Evolutionary conservation across 2,329 filamentous ascomycete genomes (phyloP), one percentile per base, ranked within the genome.

Genomic region (Xylaria sp.): DNA sequence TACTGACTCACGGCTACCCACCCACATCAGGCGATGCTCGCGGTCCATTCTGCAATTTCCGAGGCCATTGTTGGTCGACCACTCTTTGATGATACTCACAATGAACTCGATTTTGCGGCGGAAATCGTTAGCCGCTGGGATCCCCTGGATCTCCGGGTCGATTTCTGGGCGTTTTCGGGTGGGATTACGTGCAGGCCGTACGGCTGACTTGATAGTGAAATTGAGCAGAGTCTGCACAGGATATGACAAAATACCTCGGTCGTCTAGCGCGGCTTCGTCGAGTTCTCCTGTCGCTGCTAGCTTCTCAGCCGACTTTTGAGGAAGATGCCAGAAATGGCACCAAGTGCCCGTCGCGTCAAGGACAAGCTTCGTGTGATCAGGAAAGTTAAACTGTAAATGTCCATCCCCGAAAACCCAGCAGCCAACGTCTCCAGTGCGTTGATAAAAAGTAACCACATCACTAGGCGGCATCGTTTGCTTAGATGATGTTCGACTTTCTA

Each of bases 371-470:
- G 93, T 95, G 78, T 96, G 93, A 73, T 96, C 93, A 2, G 93
- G 92, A 78, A 96, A 96, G 81, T 96, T 95, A 80, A 95, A 92
- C 87, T 93, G 92, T 72, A 94, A 85, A 74, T 93, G 91, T 2
- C 93, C 93, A 76, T 95, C 92, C 64, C 87, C 88, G 75, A 95
- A 95, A 58, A 90, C 89, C 92, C 92, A 94, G 79, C 92, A 91
- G 18, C 92, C 91, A 34, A 94, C 91, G 74, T 92, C 92, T 50
- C 92, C 92, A 68, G 93, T 90, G 56, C 92, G 86, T 80, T 95
- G 92, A 77, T 94, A 95, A 72, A 94, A 94, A 0, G 90, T 92
- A 52, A 94, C 90, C 59, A 94, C 82, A 71, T 90, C 88, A 43
- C 83, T 81, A 43, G 82, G 79, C 36, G 87, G 77, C 75, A 81